Evolutionary conservation across 352 stramenopile species (phyloP), one percentile per base, ranked within the genome.

Genomic region (Globisporangium irregulare): DNA sequence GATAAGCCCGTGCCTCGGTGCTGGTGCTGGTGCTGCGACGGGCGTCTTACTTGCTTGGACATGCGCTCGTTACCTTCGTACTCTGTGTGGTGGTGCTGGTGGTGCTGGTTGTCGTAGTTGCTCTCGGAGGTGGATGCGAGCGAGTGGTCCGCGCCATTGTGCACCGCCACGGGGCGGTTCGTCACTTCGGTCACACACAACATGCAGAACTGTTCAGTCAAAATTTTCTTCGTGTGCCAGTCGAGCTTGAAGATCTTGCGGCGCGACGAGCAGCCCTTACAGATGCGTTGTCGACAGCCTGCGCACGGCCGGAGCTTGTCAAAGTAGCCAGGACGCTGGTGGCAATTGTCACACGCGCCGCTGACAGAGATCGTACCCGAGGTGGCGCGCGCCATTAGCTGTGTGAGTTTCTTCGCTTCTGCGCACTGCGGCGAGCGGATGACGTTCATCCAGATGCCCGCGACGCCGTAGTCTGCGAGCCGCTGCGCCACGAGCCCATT

Each of bases 241-340:
- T 73, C 68, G 27, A 50, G 59, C 38, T 71, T 66, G 63, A 71
- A 73, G 27, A 73, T 73, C 25, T 54, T 41, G 29, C 63, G 68
- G 18, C 41, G 24, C 14, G 62, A 59, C 8, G 62, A 34, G 60
- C 78, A 86, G 53, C 70, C 63, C 63, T 75, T 79, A 67, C 78
- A 86, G 14, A 81, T 74, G 29, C 64, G 79, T 73, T 86, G 75
- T 8, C 74, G 70, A 32, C 78, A 85, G 24, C 71, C 76, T 12
- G 73, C 63, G 54, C 78, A 85, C 38, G 64, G 46, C 0, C 66
- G 68, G 41, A 81, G 69, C n/a, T 64, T 78, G 18, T 57, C 61
- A 36, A 85, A 68, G 54, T 73, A 79, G 20, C 65, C 34, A 6
- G 65, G 65, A 14, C 65, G 65, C 36, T 70, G 65, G 57, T 70